Base-by-base conservation (phyloP, 352 stramenopile species). In the Globisporangium megalacanthum region DNA sequence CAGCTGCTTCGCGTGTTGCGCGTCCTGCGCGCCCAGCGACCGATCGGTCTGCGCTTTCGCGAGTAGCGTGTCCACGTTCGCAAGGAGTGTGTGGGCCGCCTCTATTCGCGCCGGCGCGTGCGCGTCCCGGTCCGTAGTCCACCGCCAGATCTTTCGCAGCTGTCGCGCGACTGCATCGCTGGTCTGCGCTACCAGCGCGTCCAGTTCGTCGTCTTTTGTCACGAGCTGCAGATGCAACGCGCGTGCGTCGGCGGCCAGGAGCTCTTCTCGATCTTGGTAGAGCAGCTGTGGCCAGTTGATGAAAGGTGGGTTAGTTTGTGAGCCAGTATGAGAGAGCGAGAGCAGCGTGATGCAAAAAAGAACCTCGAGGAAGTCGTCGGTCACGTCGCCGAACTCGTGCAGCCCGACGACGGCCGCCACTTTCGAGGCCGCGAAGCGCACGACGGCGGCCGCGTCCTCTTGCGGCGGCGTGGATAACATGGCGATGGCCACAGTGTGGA, bases 341-440 rank as follows among this genome's bases (percentile, higher is more conserved):
- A 44, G 33, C n/a, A n/a, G 2, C n/a, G 49, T n/a, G 5, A 20
- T 10, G 20, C 6, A 57, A 9, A 35, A 35, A 41, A 48, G 13
- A 10, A 79, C 69, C 67, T 82, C 75, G 2, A 77, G 39, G 13
- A 79, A 65, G 45, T 77, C 71, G 37, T 88, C 79, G 1, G 65
- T 52, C 3, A 77, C 50, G 54, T 90, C 73, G 1, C 75, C 78
- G 52, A 78, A 92, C 62, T 88, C 83, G 56, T 92, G 83, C 39
- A 93, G 69, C 35, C 83, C 80, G 35, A 82, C 68, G 31, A 88
- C 65, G 7, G 79, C 68, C 49, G 83, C 83, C 46, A 93, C 75
- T 49, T 85, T 87, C 31, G 80, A 91, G 48, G 83, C 83, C 36
- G 80, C 81, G 47, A 86, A 78, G 52, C 74, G 83, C 53, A 90